Conservation (phyloP, 2,329 filamentous ascomycete genomes). For the Aspergillus intermedius region DNA sequence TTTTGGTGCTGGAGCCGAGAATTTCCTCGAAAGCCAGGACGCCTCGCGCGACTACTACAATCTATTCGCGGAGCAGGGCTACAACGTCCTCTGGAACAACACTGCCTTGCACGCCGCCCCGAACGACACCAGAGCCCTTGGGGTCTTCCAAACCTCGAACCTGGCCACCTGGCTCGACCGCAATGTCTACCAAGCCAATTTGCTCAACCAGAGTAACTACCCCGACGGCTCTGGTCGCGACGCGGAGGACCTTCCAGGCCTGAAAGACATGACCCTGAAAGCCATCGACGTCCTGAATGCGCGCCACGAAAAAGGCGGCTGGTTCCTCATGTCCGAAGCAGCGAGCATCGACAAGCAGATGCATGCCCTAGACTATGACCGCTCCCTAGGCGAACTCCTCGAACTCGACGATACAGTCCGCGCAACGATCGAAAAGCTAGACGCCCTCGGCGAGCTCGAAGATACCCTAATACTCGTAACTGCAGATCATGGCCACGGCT, state of each 20-base stretch:
- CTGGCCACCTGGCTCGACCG: conserved; percentile 82
- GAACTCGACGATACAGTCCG: conserved; percentile 79
- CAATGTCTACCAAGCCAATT: conserved; percentile 69
- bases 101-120: conserved; percentile 57
- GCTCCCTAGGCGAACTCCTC: conserved; percentile 74
- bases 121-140: conserved; percentile 59
- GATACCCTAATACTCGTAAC: conserved; percentile 75
- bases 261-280: conserved; percentile 87
- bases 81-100: conserved; percentile 67
- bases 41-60: conserved; percentile 54
- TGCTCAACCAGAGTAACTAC: conserved; percentile 59
- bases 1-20: conserved; percentile 75
- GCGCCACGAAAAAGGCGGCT: conserved; percentile 61
- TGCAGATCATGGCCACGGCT: conserved; percentile 84
- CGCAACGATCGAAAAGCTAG: conserved; percentile 65
- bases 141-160: conserved; percentile 68
- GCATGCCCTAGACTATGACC: conserved; percentile 79
- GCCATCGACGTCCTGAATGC: conserved; percentile 71
- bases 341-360: conserved; percentile 87
- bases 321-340: conserved; percentile 82
- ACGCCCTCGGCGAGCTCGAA: conserved; percentile 59
- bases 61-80: conserved; percentile 64
- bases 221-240: conserved; percentile 59
- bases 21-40: conserved; percentile 64
- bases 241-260: conserved; percentile 69